Base-by-base conservation (phyloP, 2,329 filamentous ascomycete genomes). In the Aspergillus novofumigatus region DNA sequence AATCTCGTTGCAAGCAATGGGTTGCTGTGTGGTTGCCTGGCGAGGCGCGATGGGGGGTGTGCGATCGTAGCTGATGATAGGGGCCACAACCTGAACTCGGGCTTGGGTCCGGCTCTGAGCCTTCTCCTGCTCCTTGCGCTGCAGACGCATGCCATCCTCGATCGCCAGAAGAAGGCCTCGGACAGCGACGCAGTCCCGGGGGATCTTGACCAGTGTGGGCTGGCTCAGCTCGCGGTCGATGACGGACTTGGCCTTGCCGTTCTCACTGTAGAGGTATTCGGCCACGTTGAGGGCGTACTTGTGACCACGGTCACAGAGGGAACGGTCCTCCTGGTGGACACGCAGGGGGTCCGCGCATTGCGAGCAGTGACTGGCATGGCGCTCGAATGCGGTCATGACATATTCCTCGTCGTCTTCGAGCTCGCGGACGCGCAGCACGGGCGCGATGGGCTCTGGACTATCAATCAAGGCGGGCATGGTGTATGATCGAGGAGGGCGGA, bases 141-240 rank as follows among this genome's bases (percentile, higher is more conserved):
- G 66, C 21, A 73, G 61, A 20, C 59, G 63, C 51, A 79, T 61
- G 5, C 78, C 78, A 11, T 72, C 67, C 53, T 78, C 76, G 25
- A 79, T 65, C 2, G 78, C 77, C 7, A 72, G 69, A 9, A 80
- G 67, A 17, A 81, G 67, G 20, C 65, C 67, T 17, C 69, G 69
- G 47, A 75, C 69, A 6, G 69, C 68, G 6, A 61, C 59, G 57
- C 66, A 75, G 44, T 70, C 66, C 7, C 65, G 62, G 6, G 78
- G 78, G 29, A 80, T 73, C 59, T 76, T 73, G 57, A 81, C 69
- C 23, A 77, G 68, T 3, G 72, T 73, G 1, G 67, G 62, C 26
- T 73, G 66, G 58, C 72, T 69, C 49, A 60, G 64, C 44, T 76
- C 72, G n/a, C 69, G 70, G 65, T 78, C 76, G 51, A 78, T 69